phyloP scores from a whole-genome alignment of 2,329 filamentous ascomycete genomes.

The Stachybotrys chartarum region DNA sequence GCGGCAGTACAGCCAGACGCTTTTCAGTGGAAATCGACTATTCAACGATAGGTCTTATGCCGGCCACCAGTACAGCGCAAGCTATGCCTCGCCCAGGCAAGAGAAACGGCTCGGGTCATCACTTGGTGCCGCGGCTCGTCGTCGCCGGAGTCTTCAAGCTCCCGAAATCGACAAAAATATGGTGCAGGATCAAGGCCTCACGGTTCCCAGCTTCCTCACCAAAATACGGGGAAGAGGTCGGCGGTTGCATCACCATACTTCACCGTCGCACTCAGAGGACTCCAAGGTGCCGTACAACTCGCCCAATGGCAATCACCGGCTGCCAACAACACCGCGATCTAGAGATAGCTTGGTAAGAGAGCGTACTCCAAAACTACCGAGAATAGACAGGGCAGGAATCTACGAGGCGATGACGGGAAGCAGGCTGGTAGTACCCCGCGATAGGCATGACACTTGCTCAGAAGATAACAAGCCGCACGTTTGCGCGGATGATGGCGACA shows the following conservation, averaged over 20 bases:
- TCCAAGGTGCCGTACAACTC: background rate
- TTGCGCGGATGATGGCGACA: slow-evolving; percentile 17
- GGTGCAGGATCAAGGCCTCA: slow-evolving; percentile 5
- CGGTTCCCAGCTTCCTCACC: slow-evolving; percentile 17
- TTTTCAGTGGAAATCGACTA: slow-evolving; percentile 14
- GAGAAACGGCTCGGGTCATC: slow-evolving; percentile 13
- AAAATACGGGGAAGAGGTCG: slow-evolving; percentile 19
- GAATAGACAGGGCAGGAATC: slow-evolving; percentile 10
- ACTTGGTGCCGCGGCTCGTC: slow-evolving; percentile 14
- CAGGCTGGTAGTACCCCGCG: slow-evolving; percentile 4
- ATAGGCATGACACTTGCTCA: slow-evolving; percentile 17
- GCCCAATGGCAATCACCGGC: background rate
- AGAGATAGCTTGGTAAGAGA: slow-evolving; percentile 13
- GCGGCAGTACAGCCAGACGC: slow-evolving; percentile 6
- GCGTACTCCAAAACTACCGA: slow-evolving; percentile 9
- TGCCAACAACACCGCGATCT: slow-evolving; percentile 3
- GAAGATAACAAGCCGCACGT: slow-evolving; percentile 24
- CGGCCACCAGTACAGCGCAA: slow-evolving; percentile 1
- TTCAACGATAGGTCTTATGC: slow-evolving; percentile 8
- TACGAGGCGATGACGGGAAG: slow-evolving; percentile 16
- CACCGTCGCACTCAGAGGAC: slow-evolving; percentile 7
- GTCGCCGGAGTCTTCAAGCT: slow-evolving; percentile 16
- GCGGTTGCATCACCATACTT: slow-evolving; percentile 13
- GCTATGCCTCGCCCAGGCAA: background rate
- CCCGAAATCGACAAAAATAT: slow-evolving; percentile 1